Conservation (phyloP, 768 basidiomycete species). For the Arthromyces matolae region DNA sequence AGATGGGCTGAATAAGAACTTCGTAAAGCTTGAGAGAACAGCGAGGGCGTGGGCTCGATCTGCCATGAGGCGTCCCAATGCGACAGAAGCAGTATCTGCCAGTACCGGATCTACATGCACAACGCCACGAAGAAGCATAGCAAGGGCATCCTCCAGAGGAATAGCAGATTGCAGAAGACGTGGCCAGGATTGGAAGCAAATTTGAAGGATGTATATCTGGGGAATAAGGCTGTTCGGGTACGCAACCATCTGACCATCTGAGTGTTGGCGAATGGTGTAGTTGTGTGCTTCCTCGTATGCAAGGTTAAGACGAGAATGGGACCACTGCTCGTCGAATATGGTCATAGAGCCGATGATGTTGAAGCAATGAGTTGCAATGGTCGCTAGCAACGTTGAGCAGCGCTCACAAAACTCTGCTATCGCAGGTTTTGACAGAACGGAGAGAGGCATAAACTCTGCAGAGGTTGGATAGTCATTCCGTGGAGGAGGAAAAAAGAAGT, state of each 20-base stretch:
- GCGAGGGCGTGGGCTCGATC: conserved; percentile 51
- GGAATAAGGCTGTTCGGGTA: conserved; percentile 61
- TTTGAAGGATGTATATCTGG: conserved; percentile 68
- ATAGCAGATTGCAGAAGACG: conserved; percentile 64
- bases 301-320: conserved; percentile 52
- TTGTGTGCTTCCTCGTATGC: conserved; percentile 70
- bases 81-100: conserved; percentile 60
- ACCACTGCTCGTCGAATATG: conserved; percentile 84
- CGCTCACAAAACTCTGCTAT: conserved; percentile 73
- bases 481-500: conserved; percentile 55
- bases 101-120: conserved; percentile 80
- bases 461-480: conserved; percentile 70
- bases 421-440: conserved; percentile 56
- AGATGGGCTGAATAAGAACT: conserved; percentile 70
- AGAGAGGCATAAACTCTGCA: conserved; percentile 55
- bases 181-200: conserved; percentile 82
- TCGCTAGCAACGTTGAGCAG: conserved; percentile 51
- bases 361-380: conserved; percentile 56
- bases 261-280: conserved; percentile 63
- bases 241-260: conserved; percentile 54
- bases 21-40: conserved; percentile 62
- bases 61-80: conserved; percentile 70
- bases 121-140: conserved; percentile 78
- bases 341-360: conserved; percentile 71
- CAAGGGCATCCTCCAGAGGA: conserved; percentile 57